Base-by-base conservation (phyloP, 331 rosid species). In the Malus hybrid region DNA sequence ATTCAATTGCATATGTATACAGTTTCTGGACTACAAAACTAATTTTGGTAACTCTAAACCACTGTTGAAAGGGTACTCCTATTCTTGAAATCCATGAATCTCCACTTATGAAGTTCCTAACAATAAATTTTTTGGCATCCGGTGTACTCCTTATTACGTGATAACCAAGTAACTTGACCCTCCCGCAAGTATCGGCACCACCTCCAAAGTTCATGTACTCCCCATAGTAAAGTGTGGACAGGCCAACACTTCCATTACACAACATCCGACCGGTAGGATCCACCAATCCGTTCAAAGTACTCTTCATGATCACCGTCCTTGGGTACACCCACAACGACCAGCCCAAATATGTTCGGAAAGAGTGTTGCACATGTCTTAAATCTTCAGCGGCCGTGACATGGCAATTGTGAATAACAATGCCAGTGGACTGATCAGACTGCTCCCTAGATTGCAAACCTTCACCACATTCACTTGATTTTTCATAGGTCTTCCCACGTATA, bases 281-380 rank as follows among this genome's bases (percentile, higher is more conserved):
- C 18, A 85, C 58, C 58, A 78, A 32, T 28, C 84, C 79, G 3
- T 53, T 86, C 19, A 85, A 5, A 30, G 11, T 46, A 1, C 71
- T 69, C 63, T 77, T 82, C 88, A 85, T 85, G 28, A 85, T 22
- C 57, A 85, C 84, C 33, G 82, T 77, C 70, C 88, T 79, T 26
- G 88, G 82, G 63, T 82, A 85, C 64, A 34, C 4, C 53, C 79
- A 8, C 86, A 84, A 85, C 3, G 88, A 82, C 71, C 88, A 30
- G 24, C 84, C 84, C 48, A 85, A 70, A 44, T 64, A 85, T 10
- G 86, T 79, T 48, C 11, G 29, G 6, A 62, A 48, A 18, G 75
- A 50, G 16, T 34, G 60, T 74, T 81, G 81, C 7, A 70, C 78
- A 5, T 77, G 64, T 30, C 39, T 28, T 63, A 84, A 63, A 60